Conservation (phyloP, 1,284 basidiomycete genomes). For the Irpex lacteus region DNA sequence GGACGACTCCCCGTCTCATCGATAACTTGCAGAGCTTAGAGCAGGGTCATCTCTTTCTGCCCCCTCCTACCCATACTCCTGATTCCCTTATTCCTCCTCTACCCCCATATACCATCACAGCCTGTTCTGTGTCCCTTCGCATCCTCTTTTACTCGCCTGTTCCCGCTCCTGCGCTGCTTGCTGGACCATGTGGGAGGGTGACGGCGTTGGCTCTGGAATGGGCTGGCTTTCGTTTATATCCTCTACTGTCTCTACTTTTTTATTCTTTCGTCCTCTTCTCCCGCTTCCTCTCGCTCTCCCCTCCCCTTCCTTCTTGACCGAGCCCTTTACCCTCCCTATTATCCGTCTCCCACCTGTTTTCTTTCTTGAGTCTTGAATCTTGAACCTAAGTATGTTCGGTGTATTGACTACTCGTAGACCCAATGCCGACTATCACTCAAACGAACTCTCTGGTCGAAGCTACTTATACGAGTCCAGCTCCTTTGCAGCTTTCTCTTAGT, state of each 20-base stretch:
- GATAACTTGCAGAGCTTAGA: not conserved
- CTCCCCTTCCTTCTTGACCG: not conserved
- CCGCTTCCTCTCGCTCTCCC: constrained; percentile 2
- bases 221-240: constrained; percentile 14
- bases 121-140: constrained; percentile 4
- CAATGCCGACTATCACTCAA: not conserved
- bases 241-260: constrained; percentile 12
- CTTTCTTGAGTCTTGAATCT: not conserved
- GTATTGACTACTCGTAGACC: not conserved
- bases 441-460: not conserved
- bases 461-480: not conserved
- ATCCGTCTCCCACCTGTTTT: not conserved
- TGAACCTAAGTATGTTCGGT: not conserved
- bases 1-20: not conserved
- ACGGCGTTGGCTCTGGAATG: not conserved
- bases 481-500: not conserved
- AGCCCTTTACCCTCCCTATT: not conserved
- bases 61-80: not conserved
- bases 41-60: constrained; percentile 4
- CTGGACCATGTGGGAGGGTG: not conserved
- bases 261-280: not conserved
- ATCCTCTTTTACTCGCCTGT: not conserved
- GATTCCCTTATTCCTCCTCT: not conserved
- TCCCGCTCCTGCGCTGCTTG: constrained; percentile 1
- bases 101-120: constrained; percentile 10